Percentiles rank a stretch among this genome's conserved stretches.
phyloP scores from a whole-genome alignment of 495 filamentous ascomycete genomes.

The Neurospora tetrasperma region DNA sequence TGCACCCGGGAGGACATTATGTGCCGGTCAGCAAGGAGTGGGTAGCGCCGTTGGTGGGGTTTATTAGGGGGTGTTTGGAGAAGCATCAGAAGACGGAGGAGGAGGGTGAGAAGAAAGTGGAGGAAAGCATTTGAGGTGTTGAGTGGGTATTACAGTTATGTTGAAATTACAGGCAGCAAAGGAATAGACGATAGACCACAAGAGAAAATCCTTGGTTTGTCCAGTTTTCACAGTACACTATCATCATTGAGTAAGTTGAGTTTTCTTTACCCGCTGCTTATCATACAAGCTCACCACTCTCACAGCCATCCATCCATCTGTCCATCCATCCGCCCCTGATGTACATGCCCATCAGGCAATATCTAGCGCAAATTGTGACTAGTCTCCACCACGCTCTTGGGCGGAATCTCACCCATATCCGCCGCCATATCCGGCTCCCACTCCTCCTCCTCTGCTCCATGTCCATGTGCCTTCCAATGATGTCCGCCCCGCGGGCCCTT shows the following conservation, averaged over 20 bases:
- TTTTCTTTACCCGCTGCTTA: neutral
- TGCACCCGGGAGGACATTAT: conserved; percentile 90
- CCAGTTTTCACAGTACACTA: neutral
- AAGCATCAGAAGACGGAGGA: conserved; percentile 5
- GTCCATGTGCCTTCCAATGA: neutral
- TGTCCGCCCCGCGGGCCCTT: neutral
- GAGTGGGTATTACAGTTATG: too few relatives aligned
- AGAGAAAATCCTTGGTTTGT: neutral
- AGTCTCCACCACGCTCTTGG: conserved; percentile 1
- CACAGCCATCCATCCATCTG: too few relatives aligned
- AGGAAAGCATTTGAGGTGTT: neutral
- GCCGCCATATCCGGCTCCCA: neutral
- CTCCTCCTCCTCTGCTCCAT: neutral
- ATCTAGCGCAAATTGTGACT: neutral
- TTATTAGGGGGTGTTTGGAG: conserved; percentile 52
- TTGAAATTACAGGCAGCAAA: too few relatives aligned
- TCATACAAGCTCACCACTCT: neutral
- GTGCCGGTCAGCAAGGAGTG: conserved; percentile 74
- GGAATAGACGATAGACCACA: neutral
- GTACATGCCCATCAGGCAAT: too few relatives aligned
- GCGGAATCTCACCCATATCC: conserved; percentile 2
- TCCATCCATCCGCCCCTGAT: too few relatives aligned
- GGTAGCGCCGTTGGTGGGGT: conserved; percentile 61
- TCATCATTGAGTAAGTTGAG: too few relatives aligned
- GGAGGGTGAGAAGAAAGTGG: neutral